Base-by-base conservation (phyloP, 1,284 basidiomycete genomes). In the Ceratobasidium sp. region DNA sequence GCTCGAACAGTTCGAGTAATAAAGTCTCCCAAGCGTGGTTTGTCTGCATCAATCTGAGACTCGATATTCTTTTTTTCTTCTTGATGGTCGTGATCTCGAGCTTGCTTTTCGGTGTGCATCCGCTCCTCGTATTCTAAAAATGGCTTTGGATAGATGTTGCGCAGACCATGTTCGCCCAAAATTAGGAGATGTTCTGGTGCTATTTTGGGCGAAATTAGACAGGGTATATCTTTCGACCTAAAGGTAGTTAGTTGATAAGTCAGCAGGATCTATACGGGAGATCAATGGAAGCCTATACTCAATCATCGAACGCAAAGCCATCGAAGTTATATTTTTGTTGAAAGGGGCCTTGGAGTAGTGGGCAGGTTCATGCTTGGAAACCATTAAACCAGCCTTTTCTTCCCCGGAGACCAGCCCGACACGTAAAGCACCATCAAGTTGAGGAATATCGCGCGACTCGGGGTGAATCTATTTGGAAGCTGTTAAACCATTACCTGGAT, bases 331-430 rank as follows among this genome's bases (percentile, higher is more conserved):
- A 3, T 7, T 23, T 15, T 40, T 13, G 3, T 75, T 49, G n/a
- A 39, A 13, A 1, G 2, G 10, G 20, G 55, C n/a, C 15, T 7
- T 7, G 26, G 20, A n/a, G 10, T 40, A 15, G 55, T 28, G 60
- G 13, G 60, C 56, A 10, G 77, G 77, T 28, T 71, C 61, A 10
- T 26, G 49, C 13, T 6, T 26, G 10, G 23, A 55, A n/a, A 66
- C 49, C 46, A 77, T n/a, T 4, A 77, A 26, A 28, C 73, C 73
- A 15, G 64, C 46, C 23, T 58, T 26, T 58, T 77, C 72, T 46
- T 77, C 73, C 23, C 73, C 73, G 39, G 73, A 20, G 2, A 68
- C 63, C 23, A 77, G 40, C 12, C 12, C 23, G 9, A 58, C 39
- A 23, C 40, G 2, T 15, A 18, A 39, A 26, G 71, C 23, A 0